Percentiles rank a stretch among this genome's conserved stretches.
Conservation (phyloP, 768 basidiomycete species). For the Mycena capillaripes region DNA sequence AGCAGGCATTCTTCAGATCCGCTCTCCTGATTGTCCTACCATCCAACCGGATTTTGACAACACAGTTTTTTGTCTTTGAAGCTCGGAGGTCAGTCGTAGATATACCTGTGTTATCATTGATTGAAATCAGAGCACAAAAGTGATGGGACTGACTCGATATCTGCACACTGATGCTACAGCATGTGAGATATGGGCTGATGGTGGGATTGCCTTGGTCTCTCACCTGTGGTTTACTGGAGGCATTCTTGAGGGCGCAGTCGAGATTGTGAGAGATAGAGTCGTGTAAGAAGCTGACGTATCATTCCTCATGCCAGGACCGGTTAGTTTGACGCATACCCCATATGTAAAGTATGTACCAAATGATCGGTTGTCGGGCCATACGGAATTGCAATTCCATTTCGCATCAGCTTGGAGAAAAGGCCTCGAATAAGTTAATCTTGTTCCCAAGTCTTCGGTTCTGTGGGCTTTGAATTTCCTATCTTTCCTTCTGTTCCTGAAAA, state of each 20-base stretch:
- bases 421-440: too few species aligned
- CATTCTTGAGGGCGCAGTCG: constrained; percentile 1
- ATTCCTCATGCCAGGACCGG: not conserved
- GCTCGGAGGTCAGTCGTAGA: not conserved
- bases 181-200: not conserved
- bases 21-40: constrained; percentile 7
- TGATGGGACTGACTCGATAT: constrained; percentile 2
- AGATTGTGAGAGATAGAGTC: not conserved
- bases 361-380: too few species aligned
- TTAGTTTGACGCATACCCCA: not conserved
- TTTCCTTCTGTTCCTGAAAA: too few species aligned
- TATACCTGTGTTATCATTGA: constrained; percentile 2
- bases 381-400: too few species aligned
- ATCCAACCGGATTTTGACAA: constrained; percentile 6
- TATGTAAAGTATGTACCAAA: not conserved
- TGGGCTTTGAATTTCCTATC: too few species aligned
- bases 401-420: too few species aligned
- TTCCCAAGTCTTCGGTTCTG: too few species aligned
- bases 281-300: too few species aligned
- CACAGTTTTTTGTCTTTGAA: constrained; percentile 11
- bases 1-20: constrained; percentile 5
- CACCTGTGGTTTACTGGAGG: not conserved
- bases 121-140: not conserved
- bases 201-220: not conserved
- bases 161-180: constrained; percentile 1